Evolutionary conservation across 2,329 filamentous ascomycete genomes (phyloP), one percentile per base, ranked within the genome.

Genomic region (Ophiostoma novo-ulmi): DNA sequence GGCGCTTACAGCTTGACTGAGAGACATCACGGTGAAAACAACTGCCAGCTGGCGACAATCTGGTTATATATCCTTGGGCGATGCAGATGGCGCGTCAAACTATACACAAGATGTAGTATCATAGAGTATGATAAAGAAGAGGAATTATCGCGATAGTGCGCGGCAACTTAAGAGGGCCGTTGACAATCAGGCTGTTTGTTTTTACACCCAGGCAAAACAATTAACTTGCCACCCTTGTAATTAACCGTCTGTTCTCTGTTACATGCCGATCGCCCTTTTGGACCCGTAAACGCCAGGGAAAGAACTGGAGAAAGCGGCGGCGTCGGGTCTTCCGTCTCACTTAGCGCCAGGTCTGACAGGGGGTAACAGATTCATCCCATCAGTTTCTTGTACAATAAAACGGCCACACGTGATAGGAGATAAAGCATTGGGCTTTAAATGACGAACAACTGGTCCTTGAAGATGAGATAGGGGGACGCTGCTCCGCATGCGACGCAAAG

Each of bases 301-400:
- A 64, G n/a, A 58, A 58, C 20, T 58, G n/a, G 52, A 22, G 52
- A 58, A 58, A 26, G 22, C 52, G 8, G 52, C 22, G 52, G n/a
- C n/a, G 52, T 38, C 61, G 35, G 61, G 61, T 64, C 61, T 64
- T 64, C 8, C 17, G 35, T 64, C 61, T 64, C 61, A 64, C 14
- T 64, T 64, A 64, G 61, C 61, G 61, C 61, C 31, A 36, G 58
- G 3, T 8, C 22, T 58, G 52, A 26, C n/a, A 55, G 52, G 52
- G 52, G 52, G 22, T 55, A 26, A 55, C 4, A 35, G 26, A 31
- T 31, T 58, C 52, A 31, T 58, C 55, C 22, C 26, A 63, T 48
- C 44, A 48, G 44, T 48, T 48, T 48, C 44, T 48, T 48, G 14
- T 7, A 48, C 14, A 17, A 48, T 20, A 48, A 20, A 48, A 7